Conservation (phyloP, 768 basidiomycete genomes). For the Tricholoma hemisulphureum region DNA sequence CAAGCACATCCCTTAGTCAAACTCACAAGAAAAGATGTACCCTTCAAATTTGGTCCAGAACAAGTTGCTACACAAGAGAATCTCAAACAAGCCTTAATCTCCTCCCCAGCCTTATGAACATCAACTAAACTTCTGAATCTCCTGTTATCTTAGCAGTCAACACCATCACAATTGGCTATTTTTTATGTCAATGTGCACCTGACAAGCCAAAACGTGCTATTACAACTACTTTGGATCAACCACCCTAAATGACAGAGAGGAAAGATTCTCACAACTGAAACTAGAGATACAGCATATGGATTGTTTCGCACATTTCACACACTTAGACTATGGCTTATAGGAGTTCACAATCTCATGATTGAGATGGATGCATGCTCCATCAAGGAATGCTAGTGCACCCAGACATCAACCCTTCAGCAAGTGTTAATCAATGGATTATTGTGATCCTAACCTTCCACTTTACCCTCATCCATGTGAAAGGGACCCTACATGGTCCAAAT, state of each 20-base stretch:
- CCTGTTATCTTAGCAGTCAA: not conserved
- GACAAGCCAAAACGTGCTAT: conserved; percentile 14
- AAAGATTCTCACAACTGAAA: too few species aligned
- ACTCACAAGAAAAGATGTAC: conserved; percentile 18
- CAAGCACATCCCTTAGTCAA: conserved; percentile 17
- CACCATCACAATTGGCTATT: conserved; percentile 1
- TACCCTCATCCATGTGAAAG: conserved; percentile 28
- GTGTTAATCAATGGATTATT: conserved; percentile 40
- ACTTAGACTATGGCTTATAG: not conserved
- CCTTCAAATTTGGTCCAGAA: conserved; percentile 30
- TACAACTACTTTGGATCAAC: conserved; percentile 11
- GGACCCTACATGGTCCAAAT: too few species aligned
- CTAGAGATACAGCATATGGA: too few species aligned
- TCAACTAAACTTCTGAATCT: conserved; percentile 1
- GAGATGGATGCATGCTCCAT: conserved; percentile 35
- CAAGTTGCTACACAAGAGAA: not conserved
- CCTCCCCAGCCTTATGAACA: not conserved
- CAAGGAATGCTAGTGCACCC: conserved; percentile 32
- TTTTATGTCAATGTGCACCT: not conserved
- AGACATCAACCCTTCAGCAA: too few species aligned
- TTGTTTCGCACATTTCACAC: not conserved
- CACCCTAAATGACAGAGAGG: too few species aligned
- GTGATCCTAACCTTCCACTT: conserved; percentile 34
- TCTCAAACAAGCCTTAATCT: too few species aligned
- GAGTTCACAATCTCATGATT: conserved; percentile 26